Evolutionary conservation across 2,329 filamentous ascomycete species (phyloP).

Genomic region (Acrocalymma vagum): DNA sequence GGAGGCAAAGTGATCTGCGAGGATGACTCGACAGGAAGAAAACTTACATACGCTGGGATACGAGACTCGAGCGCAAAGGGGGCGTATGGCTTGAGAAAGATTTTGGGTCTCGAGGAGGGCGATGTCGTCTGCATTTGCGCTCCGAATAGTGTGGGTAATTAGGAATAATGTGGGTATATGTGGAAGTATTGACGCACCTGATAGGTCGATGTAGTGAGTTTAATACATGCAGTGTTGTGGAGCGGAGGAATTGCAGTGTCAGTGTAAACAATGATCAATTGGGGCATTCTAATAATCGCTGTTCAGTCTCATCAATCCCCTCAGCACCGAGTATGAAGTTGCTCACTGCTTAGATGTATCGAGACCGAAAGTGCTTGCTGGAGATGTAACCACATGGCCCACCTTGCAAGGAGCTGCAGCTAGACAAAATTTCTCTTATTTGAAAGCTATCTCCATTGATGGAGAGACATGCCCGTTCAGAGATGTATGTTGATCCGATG

Average conservation of each 20-base stretch:
- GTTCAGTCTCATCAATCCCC: conserved; percentile 19
- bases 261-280: not conserved
- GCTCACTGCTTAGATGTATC: conserved; percentile 22
- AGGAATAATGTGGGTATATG: not conserved
- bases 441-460: conserved; percentile 16
- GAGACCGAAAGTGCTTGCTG: conserved; percentile 16
- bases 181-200: not conserved
- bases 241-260: conserved; percentile 22
- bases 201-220: conserved; percentile 22
- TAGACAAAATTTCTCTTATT: not conserved
- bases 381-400: conserved; percentile 18
- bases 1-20: conserved; percentile 23
- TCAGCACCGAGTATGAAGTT: conserved; percentile 23
- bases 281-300: not conserved
- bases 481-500: conserved; percentile 7
- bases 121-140: conserved; percentile 25
- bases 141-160: conserved; percentile 19
- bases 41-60: conserved; percentile 21
- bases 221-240: conserved; percentile 29
- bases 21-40: conserved; percentile 26
- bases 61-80: conserved; percentile 13
- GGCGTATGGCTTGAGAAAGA: conserved; percentile 16
- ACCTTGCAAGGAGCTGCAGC: conserved; percentile 10
- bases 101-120: conserved; percentile 15
- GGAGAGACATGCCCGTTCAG: conserved; percentile 6